Evolutionary conservation across 257 asterid species (phyloP), one percentile per base, ranked within the genome.

Genomic region (Ligustrum vulgare): DNA sequence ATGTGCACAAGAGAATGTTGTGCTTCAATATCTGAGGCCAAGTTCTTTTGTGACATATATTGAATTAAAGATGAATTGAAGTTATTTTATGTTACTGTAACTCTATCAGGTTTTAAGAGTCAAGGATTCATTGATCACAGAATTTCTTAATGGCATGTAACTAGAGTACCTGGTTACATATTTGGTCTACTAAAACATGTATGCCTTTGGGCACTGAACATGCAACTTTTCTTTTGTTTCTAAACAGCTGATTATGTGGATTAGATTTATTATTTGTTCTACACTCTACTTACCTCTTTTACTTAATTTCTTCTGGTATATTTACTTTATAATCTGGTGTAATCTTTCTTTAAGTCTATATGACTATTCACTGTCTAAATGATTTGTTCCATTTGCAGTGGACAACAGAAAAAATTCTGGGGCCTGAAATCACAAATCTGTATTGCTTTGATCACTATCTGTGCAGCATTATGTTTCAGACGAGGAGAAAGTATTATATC

Each of bases 381-480:
- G 56, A 32, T 72, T 54, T 65, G 43, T 51, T 51, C 25, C 8
- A 1, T 51, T 51, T 51, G 62, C 23, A 6, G n/a, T 16, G 22
- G 62, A 51, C 23, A 0, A 5, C 23, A 51, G 18, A 18, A 45
- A 28, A 36, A 28, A 31, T 18, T 25, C 8, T n/a, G 70, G 22
- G 22, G 23, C 15, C 70, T 62, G 3, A 5, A 36, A 75, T 15
- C 37, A 34, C 35, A 43, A 34, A 66, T 54, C 37, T 34, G 36
- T 64, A 32, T 63, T 18, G 60, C 67, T 2, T 25, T 41, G 13
- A 23, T 60, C 63, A 51, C 56, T 37, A 37, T 68, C 63, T 51
- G 2, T 64, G 64, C 65, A 5, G 28, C 66, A 8, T 31, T 73
- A 54, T 73, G 78, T n/a, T 75, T 75, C 9, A 47, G 49, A 62